These are phyloP conservation scores for Cryptococcus sp. DNA, from an alignment of 1,284 basidiomycete genomes.

Conservation along the genomic window DNA sequence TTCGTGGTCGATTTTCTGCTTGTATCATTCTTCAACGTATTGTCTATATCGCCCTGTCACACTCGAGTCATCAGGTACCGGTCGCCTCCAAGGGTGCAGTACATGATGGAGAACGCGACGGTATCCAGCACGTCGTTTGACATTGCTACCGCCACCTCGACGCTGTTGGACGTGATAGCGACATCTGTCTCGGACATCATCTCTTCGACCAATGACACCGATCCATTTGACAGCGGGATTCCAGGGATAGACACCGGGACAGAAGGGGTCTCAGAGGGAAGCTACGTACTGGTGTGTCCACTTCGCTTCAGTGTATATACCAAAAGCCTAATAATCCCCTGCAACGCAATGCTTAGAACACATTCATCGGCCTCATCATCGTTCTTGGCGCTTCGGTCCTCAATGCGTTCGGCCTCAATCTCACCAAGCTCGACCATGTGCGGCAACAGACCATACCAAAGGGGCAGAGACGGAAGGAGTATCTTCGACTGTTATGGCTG, in stretches of 20 bases:
- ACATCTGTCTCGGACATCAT: slow-evolving; percentile 6
- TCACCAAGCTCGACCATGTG: slow-evolving; percentile 54
- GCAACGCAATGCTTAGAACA: slow-evolving; percentile 35
- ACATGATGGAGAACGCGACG: neutral
- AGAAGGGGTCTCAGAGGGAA: slow-evolving; percentile 24
- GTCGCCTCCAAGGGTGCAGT: neutral
- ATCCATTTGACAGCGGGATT: slow-evolving; percentile 8
- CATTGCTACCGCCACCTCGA: slow-evolving; percentile 12
- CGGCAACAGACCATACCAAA: slow-evolving; percentile 46
- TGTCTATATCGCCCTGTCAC: neutral
- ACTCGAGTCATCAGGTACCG: neutral
- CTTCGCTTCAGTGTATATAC: neutral
- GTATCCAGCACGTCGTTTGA: slow-evolving; percentile 4
- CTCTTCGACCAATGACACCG: neutral
- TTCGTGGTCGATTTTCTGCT: neutral
- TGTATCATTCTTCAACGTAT: neutral
- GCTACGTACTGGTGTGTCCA: slow-evolving; percentile 23
- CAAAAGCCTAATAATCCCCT: neutral
- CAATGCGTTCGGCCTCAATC: slow-evolving; percentile 53
- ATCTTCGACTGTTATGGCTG: slow-evolving; percentile 50
- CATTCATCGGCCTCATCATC: slow-evolving; percentile 52
- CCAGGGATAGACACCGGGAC: slow-evolving; percentile 11
- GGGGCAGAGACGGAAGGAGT: slow-evolving; percentile 44
- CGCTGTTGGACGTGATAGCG: slow-evolving; percentile 14
- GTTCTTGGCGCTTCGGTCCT: slow-evolving; percentile 47